Evolutionary conservation across 805 yeast species (phyloP).

Genomic region (Candida tallmaniae): DNA sequence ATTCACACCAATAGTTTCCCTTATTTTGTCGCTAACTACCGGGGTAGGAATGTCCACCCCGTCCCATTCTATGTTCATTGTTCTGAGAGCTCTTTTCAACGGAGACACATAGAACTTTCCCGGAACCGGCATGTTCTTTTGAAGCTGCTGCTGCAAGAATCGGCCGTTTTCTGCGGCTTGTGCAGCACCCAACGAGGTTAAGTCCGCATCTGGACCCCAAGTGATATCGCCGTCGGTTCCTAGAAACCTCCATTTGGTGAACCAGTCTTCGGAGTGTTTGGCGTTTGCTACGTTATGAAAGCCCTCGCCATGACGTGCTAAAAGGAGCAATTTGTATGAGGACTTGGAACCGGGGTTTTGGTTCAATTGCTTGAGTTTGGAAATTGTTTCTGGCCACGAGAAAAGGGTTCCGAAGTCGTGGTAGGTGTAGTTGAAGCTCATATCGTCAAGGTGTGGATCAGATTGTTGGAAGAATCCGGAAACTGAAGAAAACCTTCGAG

Average conservation of each 20-base stretch:
- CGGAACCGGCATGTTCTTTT: slow-evolving; percentile 53
- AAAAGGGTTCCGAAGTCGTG: slow-evolving; percentile 42
- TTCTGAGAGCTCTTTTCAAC: slow-evolving; percentile 55
- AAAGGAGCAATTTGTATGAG: slow-evolving; percentile 44
- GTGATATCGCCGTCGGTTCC: slow-evolving; percentile 51
- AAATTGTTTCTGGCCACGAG: slow-evolving; percentile 36
- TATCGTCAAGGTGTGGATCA: slow-evolving; percentile 40
- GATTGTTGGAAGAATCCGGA: slow-evolving; percentile 48
- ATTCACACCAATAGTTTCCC: slow-evolving; percentile 62
- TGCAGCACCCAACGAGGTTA: slow-evolving; percentile 49
- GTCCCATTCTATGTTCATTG: slow-evolving; percentile 50
- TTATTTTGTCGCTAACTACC: slow-evolving; percentile 37
- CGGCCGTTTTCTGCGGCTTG: slow-evolving; percentile 50
- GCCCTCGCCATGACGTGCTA: slow-evolving; percentile 71
- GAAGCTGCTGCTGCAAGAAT: slow-evolving; percentile 40
- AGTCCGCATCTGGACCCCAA: slow-evolving; percentile 60
- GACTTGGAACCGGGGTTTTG: neutral
- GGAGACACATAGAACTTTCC: slow-evolving; percentile 56
- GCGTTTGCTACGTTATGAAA: slow-evolving; percentile 54
- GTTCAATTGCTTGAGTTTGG: slow-evolving; percentile 32
- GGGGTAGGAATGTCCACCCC: slow-evolving; percentile 31
- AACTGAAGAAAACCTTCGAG: slow-evolving; percentile 44
- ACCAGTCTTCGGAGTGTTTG: slow-evolving; percentile 56
- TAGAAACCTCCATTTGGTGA: slow-evolving; percentile 46
- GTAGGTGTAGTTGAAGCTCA: slow-evolving; percentile 37